A percentile compares a stretch with the other conserved stretches of the same genome.
Conservation (phyloP, 805 yeast species). For the Lachancea waltii region DNA sequence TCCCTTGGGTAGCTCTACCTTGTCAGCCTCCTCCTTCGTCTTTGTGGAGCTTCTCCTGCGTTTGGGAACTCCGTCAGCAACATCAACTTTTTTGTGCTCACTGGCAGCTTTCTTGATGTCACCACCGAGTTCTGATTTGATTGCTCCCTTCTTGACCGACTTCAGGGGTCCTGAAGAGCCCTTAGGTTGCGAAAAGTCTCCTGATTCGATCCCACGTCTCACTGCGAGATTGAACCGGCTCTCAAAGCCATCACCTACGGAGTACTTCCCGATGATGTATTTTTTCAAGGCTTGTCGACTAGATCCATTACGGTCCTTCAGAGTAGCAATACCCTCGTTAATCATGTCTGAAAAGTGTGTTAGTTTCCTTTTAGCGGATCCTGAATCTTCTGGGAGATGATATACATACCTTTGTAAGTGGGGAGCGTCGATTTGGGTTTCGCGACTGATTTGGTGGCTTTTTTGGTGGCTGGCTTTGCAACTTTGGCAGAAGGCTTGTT, state of each 20-base stretch:
- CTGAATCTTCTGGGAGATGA: too few species aligned
- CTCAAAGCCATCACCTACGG: conserved; percentile 60
- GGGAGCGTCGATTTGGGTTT: conserved; percentile 14
- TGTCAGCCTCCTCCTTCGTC: neutral
- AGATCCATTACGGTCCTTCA: conserved; percentile 78
- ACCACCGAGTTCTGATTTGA: conserved; percentile 27
- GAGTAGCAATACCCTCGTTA: conserved; percentile 54
- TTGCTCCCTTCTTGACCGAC: conserved; percentile 33
- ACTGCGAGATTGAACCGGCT: conserved; percentile 61
- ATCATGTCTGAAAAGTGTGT: conserved; percentile 31
- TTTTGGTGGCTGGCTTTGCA: conserved; percentile 8
- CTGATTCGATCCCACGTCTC: conserved; percentile 74
- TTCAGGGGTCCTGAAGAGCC: conserved; percentile 86
- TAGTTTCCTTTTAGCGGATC: too few species aligned
- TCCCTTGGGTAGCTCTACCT: neutral
- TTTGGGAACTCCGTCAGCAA: conserved; percentile 20
- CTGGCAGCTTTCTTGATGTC: conserved; percentile 20
- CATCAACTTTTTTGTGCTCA: too few species aligned
- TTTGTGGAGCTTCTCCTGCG: conserved; percentile 4
- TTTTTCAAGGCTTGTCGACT: conserved; percentile 85
- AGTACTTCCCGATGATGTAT: conserved; percentile 51
- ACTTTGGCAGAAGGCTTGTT: conserved; percentile 8
- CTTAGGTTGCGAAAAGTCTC: conserved; percentile 75
- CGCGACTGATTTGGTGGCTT: conserved; percentile 2
- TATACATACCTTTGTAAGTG: conserved; percentile 35